phyloP scores from a whole-genome alignment of 805 yeast genomes.

The Ogataea degrootiae region DNA sequence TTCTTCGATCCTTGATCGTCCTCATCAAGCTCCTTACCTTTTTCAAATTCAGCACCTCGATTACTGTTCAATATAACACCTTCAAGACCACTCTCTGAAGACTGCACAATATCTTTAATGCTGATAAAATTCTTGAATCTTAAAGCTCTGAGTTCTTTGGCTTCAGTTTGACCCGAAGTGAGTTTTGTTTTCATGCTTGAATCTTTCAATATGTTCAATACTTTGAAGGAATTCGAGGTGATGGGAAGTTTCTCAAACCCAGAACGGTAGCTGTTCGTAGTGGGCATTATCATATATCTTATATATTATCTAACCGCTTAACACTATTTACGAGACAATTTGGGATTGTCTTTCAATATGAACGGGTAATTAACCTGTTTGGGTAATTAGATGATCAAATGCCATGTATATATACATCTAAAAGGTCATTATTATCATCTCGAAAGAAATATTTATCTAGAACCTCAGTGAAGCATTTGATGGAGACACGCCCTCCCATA shows the following conservation, averaged over 20 bases:
- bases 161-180: background rate
- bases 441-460: no score
- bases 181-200: background rate
- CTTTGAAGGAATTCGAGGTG: constrained; percentile 1
- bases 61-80: constrained; percentile 3
- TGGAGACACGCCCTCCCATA: no score
- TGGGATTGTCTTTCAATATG: no score
- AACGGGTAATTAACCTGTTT: no score
- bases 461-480: no score
- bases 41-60: constrained; percentile 1
- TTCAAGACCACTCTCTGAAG: constrained; percentile 6
- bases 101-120: constrained; percentile 11
- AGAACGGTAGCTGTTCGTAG: constrained; percentile 9
- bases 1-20: no score
- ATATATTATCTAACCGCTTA: background rate
- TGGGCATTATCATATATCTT: background rate
- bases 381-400: no score
- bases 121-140: constrained; percentile 10
- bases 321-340: no score
- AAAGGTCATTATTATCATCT: no score
- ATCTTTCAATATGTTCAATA: constrained; percentile 3
- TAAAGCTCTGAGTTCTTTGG: constrained; percentile 4
- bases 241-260: constrained; percentile 12
- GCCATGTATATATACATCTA: no score
- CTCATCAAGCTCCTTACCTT: background rate